Evolutionary conservation across 2,329 filamentous ascomycete species (phyloP).

Genomic region (Sporothrix inflata): DNA sequence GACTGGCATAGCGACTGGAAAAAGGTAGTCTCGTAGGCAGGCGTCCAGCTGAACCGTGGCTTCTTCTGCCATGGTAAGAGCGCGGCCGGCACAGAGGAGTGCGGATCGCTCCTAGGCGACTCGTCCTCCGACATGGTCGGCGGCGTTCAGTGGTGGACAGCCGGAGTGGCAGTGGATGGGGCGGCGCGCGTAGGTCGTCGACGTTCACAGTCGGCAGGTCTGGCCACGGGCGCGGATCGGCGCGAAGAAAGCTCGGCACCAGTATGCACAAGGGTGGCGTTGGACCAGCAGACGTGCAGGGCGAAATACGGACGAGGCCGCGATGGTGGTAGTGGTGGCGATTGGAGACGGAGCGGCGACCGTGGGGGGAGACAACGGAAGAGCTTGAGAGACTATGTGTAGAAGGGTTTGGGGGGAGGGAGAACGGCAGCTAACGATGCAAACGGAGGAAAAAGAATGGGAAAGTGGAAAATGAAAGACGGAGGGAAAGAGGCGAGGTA

Average conservation of each 20-base stretch:
- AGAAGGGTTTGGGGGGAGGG: background rate
- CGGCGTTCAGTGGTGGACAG: background rate
- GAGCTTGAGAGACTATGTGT: background rate
- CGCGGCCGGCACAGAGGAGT: slow-evolving; percentile 29
- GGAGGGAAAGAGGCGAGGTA: background rate
- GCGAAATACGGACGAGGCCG: slow-evolving; percentile 3
- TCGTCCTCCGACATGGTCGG: slow-evolving; percentile 43
- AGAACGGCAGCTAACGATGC: slow-evolving; percentile 3
- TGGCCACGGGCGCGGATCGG: background rate
- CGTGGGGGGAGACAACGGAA: slow-evolving; percentile 10
- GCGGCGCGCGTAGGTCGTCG: background rate
- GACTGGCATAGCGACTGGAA: slow-evolving; percentile 64
- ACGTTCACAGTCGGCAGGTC: background rate
- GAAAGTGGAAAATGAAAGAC: slow-evolving; percentile 8
- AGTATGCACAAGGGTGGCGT: slow-evolving; percentile 6
- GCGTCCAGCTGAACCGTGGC: slow-evolving; percentile 64
- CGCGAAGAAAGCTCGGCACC: slow-evolving; percentile 7
- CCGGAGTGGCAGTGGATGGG: background rate
- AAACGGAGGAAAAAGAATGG: background rate
- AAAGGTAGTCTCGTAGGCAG: slow-evolving; percentile 62
- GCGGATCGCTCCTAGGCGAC: slow-evolving; percentile 31
- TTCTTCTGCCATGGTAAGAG: slow-evolving; percentile 38
- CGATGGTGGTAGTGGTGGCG: slow-evolving; percentile 15
- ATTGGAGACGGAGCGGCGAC: slow-evolving; percentile 14
- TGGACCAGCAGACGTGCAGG: background rate